Evolutionary conservation across 305 asterid genomes (phyloP), one percentile per base, ranked within the genome.

Genomic region (Caryopteris hybrid): DNA sequence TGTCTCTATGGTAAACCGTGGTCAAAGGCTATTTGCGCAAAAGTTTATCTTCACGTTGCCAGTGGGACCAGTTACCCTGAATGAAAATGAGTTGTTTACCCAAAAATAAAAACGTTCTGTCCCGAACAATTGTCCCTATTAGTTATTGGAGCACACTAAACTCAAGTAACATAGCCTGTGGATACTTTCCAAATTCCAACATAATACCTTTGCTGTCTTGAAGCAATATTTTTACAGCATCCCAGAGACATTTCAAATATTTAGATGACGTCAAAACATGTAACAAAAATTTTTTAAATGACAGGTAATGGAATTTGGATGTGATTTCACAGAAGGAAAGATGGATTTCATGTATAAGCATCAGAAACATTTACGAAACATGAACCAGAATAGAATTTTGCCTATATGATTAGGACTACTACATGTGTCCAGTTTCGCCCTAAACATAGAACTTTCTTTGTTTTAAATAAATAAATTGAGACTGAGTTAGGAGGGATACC

Each of bases 401-500:
- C 41, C 41, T 10, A 7, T 8, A 9, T 6, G 12, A 36, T 36
- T 2, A 0, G 11, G 41, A 36, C 10, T 36, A 36, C 11, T 36
- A 36, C 6, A 36, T 10, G 13, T 9, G 1, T 16, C 16, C 0
- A 27, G 16, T n/a, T n/a, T n/a, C n/a, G n/a, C n/a, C n/a, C n/a
- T n/a, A n/a, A n/a, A n/a, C n/a, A n/a, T n/a, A n/a, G n/a, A n/a
- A n/a, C n/a, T n/a, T n/a, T n/a, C n/a, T n/a, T n/a, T n/a, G n/a
- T n/a, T n/a, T n/a, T n/a, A n/a, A n/a, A n/a, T n/a, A n/a, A n/a
- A n/a, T n/a, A n/a, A 17, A 62, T 43, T 1, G 27, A 57, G 46
- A 25, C 4, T 17, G 54, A 38, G 10, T 3, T 12, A 60, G 69
- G 36, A 34, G 5, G 17, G n/a, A 13, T 94, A 94, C 99, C 98